These are phyloP conservation scores for Cinchona pubescens DNA, from an alignment of 257 asterid species.

Conservation along the genomic window DNA sequence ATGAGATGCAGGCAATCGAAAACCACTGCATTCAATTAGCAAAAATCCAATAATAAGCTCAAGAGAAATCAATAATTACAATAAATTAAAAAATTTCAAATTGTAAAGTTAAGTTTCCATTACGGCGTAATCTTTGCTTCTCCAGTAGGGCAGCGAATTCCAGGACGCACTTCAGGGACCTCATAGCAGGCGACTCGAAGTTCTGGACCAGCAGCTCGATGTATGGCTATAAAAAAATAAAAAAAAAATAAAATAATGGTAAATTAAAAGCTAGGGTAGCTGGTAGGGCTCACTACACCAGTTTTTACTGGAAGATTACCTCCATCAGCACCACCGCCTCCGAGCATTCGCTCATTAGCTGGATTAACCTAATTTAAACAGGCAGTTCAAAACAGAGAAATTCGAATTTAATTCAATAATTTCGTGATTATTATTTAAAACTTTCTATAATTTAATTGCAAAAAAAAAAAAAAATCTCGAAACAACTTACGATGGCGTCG, in stretches of 20 bases:
- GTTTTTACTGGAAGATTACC: slow-evolving; percentile 37
- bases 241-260: not conserved
- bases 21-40: slow-evolving; percentile 63
- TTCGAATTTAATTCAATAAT: not conserved
- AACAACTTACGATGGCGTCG: slow-evolving; percentile 73
- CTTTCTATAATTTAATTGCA: not conserved
- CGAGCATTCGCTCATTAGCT: slow-evolving; percentile 88
- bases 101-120: not conserved
- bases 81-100: not conserved
- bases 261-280: slow-evolving; percentile 4
- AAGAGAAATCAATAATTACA: not conserved
- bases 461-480: not conserved
- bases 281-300: slow-evolving; percentile 1
- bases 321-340: slow-evolving; percentile 99
- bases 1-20: slow-evolving; percentile 85
- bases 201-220: slow-evolving; percentile 95
- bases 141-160: slow-evolving; percentile 95
- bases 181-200: slow-evolving; percentile 67
- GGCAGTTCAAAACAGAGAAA: not conserved
- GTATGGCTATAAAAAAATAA: slow-evolving; percentile 56
- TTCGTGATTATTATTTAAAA: not conserved
- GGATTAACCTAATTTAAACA: slow-evolving; percentile 71
- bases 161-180: slow-evolving; percentile 75
- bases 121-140: slow-evolving; percentile 98
- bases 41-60: not conserved